These are phyloP conservation scores for Cyberlindnera subsufficiens DNA, from an alignment of 805 yeast species.

Conservation along the genomic window DNA sequence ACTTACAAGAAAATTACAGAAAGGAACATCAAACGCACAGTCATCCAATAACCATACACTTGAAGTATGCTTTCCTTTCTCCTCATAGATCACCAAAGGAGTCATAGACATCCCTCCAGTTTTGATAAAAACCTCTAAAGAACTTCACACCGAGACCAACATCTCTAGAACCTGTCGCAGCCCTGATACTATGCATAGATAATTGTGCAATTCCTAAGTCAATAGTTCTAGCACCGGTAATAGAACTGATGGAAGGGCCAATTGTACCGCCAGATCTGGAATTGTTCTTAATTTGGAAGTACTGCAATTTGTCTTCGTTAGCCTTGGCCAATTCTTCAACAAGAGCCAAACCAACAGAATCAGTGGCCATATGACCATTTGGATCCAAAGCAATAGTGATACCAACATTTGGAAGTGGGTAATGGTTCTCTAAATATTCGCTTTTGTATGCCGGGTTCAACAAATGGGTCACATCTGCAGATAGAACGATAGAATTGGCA, in stretches of 20 bases:
- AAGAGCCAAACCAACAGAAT: constrained; percentile 64
- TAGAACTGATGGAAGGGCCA: constrained; percentile 63
- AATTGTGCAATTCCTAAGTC: constrained; percentile 81
- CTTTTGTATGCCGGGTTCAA: constrained; percentile 68
- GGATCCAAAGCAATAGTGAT: constrained; percentile 67
- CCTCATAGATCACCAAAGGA: constrained; percentile 41
- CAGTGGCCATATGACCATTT: constrained; percentile 81
- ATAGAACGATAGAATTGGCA: constrained; percentile 73
- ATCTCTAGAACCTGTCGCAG: constrained; percentile 73
- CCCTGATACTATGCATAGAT: constrained; percentile 84
- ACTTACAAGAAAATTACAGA: no score
- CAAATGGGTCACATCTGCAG: constrained; percentile 83
- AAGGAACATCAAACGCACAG: no score
- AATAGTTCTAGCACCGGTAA: constrained; percentile 69
- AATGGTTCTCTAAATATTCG: constrained; percentile 74
- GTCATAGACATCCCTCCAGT: constrained; percentile 60
- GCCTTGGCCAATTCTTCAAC: constrained; percentile 62
- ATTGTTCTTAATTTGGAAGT: constrained; percentile 83
- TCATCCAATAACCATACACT: no score
- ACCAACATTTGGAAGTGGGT: constrained; percentile 77
- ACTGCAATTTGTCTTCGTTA: constrained; percentile 64
- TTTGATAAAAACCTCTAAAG: constrained; percentile 61
- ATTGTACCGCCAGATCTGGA: constrained; percentile 86
- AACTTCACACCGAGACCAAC: constrained; percentile 68
- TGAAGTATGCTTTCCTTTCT: not conserved